These are phyloP conservation scores for Trifolium repens DNA, from an alignment of 306 rosid species.

Conservation along the genomic window DNA sequence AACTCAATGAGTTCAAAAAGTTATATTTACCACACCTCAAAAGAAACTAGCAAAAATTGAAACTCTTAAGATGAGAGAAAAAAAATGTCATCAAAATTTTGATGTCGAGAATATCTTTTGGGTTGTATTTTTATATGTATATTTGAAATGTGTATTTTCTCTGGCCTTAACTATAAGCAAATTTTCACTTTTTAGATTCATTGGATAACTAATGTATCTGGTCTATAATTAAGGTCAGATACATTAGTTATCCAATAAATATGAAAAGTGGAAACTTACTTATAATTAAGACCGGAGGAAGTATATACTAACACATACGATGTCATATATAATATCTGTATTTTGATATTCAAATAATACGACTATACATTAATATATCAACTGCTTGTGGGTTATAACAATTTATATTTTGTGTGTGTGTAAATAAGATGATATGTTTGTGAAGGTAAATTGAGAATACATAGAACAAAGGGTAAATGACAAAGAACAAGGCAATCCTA, in stretches of 20 bases:
- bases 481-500: conserved; percentile 46
- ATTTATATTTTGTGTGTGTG: background rate
- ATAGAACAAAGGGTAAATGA: conserved; percentile 21
- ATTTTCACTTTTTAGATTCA: too few relatives aligned
- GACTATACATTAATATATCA: background rate
- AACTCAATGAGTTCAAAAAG: too few relatives aligned
- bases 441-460: conserved; percentile 7
- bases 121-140: too few relatives aligned
- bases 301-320: background rate
- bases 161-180: too few relatives aligned
- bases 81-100: background rate
- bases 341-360: background rate
- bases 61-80: background rate
- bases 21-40: background rate
- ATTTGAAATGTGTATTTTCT: background rate
- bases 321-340: background rate
- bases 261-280: too few relatives aligned
- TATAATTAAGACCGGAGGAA: too few relatives aligned
- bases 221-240: too few relatives aligned
- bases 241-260: too few relatives aligned
- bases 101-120: too few relatives aligned
- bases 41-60: background rate
- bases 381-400: background rate
- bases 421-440: background rate
- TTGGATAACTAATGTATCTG: too few relatives aligned